Base-by-base conservation (phyloP, 306 rosid genomes). In the Abrus pulchellus region DNA sequence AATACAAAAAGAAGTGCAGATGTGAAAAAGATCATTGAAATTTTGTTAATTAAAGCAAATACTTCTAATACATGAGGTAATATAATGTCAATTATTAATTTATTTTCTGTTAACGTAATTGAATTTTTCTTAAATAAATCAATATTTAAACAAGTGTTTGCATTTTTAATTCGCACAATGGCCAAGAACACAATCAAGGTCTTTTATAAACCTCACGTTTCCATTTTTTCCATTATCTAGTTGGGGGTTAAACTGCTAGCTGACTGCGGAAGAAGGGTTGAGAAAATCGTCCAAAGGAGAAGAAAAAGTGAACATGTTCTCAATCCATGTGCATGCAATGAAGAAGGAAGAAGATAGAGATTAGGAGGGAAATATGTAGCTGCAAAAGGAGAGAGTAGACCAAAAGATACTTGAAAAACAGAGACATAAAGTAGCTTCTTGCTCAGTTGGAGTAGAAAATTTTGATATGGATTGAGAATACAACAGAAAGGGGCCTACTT, bases 391-490 rank as follows among this genome's bases (percentile, higher is more conserved):
- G 73, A 83, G 70, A 78, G 53, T 29, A 59, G 45, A 61, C 13
- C 34, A 72, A 64, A 3, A 77, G 53, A 40, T 28, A 76, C 64
- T 64, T 34, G 11, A 33, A 64, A 66, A 50, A 48, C 29, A 67
- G 68, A 43, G 68, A 43, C 36, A 55, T 1, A 44, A n/a, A 50
- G 66, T 5, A 64, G 77, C 80, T 70, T 79, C 82, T 74, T 67
- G 60, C 71, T 71, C 60, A 80, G 72, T 62, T 69, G 78, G 83
- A 80, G 72, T 40, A 78, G 82, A 78, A 78, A 63, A 41, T 38
- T 56, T 49, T 44, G 70, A 53, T 47, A 49, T 63, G 88, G 87
- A 87, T 68, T 71, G 85, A 83, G 73, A 91, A 84, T 86, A 90
- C 90, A 88, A 78, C 74, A 82, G 78, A 77, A 84, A 74, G 72